phyloP scores from a whole-genome alignment of 106 monocot genomes.

The Platanthera zijinensis region DNA sequence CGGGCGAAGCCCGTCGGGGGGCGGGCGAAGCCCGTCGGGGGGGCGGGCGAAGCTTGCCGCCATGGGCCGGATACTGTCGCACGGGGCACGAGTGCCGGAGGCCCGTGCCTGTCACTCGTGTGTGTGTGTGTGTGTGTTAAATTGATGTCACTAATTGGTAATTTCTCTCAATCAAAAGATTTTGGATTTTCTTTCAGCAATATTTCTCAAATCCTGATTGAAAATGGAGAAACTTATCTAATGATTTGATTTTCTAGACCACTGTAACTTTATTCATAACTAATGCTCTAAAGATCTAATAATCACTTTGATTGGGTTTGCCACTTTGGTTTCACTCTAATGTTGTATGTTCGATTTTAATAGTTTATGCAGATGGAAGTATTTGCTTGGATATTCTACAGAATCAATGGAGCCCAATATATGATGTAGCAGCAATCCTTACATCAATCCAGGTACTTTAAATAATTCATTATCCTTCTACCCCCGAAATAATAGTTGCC shows the following conservation, averaged over 20 bases:
- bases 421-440: conserved; percentile 14
- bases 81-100: too few relatives aligned
- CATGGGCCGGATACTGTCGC: too few relatives aligned
- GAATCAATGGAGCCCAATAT: conserved; percentile 16
- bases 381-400: conserved; percentile 15
- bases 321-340: background rate
- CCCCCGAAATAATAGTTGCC: background rate
- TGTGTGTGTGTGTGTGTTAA: background rate
- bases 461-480: background rate
- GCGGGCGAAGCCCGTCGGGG: too few relatives aligned
- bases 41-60: too few relatives aligned
- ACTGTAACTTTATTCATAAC: background rate
- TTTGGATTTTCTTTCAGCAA: background rate
- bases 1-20: too few relatives aligned
- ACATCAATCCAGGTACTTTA: conserved; percentile 11
- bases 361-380: conserved; percentile 15
- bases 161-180: background rate
- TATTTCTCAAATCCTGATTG: background rate
- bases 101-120: too few relatives aligned
- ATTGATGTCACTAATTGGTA: background rate
- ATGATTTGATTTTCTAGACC: background rate
- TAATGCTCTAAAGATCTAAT: background rate
- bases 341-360: background rate
- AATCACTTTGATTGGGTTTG: background rate
- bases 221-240: background rate